Evolutionary conservation across 257 asterid species (phyloP), one percentile per base, ranked within the genome.

Genomic region (Solanum stenotomum): DNA sequence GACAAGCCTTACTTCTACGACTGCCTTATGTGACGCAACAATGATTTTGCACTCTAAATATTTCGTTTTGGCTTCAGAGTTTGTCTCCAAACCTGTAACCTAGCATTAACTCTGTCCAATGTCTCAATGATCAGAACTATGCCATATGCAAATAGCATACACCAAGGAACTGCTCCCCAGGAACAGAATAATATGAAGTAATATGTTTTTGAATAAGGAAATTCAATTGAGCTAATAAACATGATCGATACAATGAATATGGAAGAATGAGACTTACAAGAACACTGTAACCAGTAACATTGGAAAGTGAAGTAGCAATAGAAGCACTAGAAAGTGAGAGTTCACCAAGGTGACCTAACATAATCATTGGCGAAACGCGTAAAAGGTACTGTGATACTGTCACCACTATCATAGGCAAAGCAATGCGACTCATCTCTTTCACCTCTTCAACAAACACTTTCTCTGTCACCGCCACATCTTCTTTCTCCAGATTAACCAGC

Each of bases 391-490:
- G 98, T 0, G 94, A 90, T 7, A 94, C 71, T 1, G 95, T 90
- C 27, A 94, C 96, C 5, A 94, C 89, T 14, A 94, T 92, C 97
- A 94, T 94, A 6, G 98, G 98, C 78, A 94, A 10, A 27, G 98
- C 98, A 61, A 95, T 91, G 12, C 86, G 61, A 37, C 83, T 92
- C 38, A 93, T 96, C 72, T 92, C 92, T 70, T 91, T 95, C 71
- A 92, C 29, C 67, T 94, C 98, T 16, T 87, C 91, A 8, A 87
- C 86, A 13, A 86, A 71, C 61, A 37, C 40, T 83, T 56, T 56
- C 88, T 94, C 83, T 44, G 89, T 68, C 34, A 29, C 33, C 1
- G 65, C 29, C 35, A 33, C 87, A 44, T 83, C 89, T 87, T 81
- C 59, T 34, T 81, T 78, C 34, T 84, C 61, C 20, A 25, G n/a